A percentile compares a stretch with the other conserved stretches of the same genome.
These are phyloP conservation scores for Diaporthe vexans DNA, from an alignment of 2,329 filamentous ascomycete genomes.

Conservation along the genomic window DNA sequence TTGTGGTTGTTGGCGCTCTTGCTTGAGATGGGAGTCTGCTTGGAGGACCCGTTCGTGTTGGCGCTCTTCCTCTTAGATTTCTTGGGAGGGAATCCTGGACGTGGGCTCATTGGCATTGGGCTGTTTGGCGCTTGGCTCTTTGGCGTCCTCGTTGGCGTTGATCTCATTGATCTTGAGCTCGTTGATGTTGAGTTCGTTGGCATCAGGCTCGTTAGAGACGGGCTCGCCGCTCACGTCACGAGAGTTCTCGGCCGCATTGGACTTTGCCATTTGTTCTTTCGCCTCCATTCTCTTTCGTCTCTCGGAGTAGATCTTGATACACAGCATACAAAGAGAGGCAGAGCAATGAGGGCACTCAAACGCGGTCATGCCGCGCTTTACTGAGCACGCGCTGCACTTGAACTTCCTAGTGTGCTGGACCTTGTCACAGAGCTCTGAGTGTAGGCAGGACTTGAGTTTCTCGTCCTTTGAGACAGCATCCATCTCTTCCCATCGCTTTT, in stretches of 20 bases:
- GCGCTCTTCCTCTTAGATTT: not conserved
- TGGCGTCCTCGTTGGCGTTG: too few species aligned
- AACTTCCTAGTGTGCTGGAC: conserved; percentile 44
- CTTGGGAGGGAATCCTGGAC: not conserved
- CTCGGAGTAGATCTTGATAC: conserved; percentile 43
- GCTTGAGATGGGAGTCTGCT: not conserved
- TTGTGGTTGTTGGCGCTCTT: not conserved
- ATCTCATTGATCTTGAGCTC: not conserved
- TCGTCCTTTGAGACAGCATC: conserved; percentile 43
- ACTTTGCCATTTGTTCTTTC: conserved; percentile 36
- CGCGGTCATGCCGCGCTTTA: conserved; percentile 44
- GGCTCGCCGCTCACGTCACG: not conserved
- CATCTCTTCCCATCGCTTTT: conserved; percentile 42
- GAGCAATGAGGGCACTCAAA: conserved; percentile 47
- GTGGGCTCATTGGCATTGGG: not conserved
- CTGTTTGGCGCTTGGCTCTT: too few species aligned
- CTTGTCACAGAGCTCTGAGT: conserved; percentile 46
- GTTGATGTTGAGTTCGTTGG: not conserved
- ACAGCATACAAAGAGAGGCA: conserved; percentile 45
- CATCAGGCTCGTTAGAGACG: not conserved
- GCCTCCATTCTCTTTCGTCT: conserved; percentile 38
- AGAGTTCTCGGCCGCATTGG: not conserved
- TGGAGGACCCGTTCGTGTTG: not conserved
- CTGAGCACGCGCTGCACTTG: conserved; percentile 44
- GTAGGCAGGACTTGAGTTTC: conserved; percentile 43